These are phyloP conservation scores for Candida xiaguanensis DNA, from an alignment of 805 yeast genomes.

Conservation along the genomic window DNA sequence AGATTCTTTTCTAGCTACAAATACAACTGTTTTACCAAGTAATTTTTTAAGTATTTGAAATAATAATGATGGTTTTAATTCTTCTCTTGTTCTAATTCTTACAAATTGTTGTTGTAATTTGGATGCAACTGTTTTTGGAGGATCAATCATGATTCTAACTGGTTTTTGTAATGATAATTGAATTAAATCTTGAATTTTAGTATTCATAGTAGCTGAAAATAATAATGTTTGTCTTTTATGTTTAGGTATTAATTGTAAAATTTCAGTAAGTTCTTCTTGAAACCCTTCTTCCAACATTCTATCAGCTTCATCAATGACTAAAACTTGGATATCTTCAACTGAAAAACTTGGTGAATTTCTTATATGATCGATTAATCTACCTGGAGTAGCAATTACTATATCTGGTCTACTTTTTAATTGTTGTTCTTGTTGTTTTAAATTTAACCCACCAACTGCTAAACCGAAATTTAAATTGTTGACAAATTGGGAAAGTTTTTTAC, in stretches of 20 bases:
- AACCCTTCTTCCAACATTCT: constrained; percentile 99
- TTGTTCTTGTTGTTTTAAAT: constrained; percentile 92
- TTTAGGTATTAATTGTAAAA: constrained; percentile 75
- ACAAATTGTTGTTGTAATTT: constrained; percentile 92
- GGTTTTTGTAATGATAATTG: constrained; percentile 87
- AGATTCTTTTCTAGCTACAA: constrained; percentile 85
- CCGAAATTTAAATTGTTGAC: constrained; percentile 81
- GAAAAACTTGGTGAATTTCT: constrained; percentile 91
- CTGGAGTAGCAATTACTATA: constrained; percentile 96
- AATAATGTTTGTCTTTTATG: constrained; percentile 88
- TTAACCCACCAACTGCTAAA: constrained; percentile 96
- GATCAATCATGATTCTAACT: constrained; percentile 91
- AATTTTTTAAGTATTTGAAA: constrained; percentile 66
- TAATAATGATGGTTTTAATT: constrained; percentile 77
- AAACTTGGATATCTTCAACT: constrained; percentile 86
- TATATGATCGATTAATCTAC: constrained; percentile 95
- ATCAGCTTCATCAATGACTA: constrained; percentile 97
- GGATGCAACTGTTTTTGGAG: constrained; percentile 92
- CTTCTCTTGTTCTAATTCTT: constrained; percentile 87
- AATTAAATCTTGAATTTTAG: constrained; percentile 81
- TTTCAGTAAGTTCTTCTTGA: constrained; percentile 91
- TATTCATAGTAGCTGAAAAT: constrained; percentile 98
- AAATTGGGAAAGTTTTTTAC: constrained; percentile 74
- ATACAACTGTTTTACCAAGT: constrained; percentile 74
- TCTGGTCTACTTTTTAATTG: constrained; percentile 91